Percentiles rank a stretch among this genome's conserved stretches.
These are phyloP conservation scores for Flaveria linearis DNA, from an alignment of 129 eudicot genomes.

Conservation along the genomic window DNA sequence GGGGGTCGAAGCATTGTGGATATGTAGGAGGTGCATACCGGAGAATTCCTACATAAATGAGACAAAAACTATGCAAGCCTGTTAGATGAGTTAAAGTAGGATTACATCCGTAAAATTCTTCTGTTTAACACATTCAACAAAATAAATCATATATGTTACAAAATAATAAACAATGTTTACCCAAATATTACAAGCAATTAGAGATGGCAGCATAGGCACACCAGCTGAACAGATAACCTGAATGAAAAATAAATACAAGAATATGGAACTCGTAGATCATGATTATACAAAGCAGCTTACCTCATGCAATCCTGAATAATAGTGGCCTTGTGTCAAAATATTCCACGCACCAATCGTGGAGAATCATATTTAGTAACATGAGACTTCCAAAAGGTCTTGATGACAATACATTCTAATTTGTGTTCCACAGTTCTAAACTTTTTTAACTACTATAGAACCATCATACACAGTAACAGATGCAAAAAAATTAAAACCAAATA, in stretches of 20 bases:
- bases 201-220: constrained; percentile 86
- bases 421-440: constrained; percentile 44
- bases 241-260: constrained; percentile 51
- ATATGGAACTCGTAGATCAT: constrained; percentile 53
- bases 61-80: constrained; percentile 70
- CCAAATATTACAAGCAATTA: constrained; percentile 24
- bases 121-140: constrained; percentile 10
- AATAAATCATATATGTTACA: constrained; percentile 17
- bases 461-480: constrained; percentile 46
- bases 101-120: constrained; percentile 9
- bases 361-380: constrained; percentile 54
- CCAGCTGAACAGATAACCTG: constrained; percentile 88
- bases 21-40: too few species aligned
- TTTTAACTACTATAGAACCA: constrained; percentile 38
- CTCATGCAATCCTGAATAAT: constrained; percentile 66
- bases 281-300: constrained; percentile 65
- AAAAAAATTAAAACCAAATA: constrained; percentile 46
- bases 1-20: too few species aligned
- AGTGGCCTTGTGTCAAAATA: constrained; percentile 60
- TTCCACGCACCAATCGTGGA: constrained; percentile 66
- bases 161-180: constrained; percentile 13
- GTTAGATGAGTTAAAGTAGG: constrained; percentile 45
- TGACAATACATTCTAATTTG: constrained; percentile 47
- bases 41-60: too few species aligned
- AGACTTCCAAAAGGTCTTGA: constrained; percentile 48